These are phyloP conservation scores for Aureobasidium sp. DNA, from an alignment of 2,329 filamentous ascomycete species.

Conservation along the genomic window DNA sequence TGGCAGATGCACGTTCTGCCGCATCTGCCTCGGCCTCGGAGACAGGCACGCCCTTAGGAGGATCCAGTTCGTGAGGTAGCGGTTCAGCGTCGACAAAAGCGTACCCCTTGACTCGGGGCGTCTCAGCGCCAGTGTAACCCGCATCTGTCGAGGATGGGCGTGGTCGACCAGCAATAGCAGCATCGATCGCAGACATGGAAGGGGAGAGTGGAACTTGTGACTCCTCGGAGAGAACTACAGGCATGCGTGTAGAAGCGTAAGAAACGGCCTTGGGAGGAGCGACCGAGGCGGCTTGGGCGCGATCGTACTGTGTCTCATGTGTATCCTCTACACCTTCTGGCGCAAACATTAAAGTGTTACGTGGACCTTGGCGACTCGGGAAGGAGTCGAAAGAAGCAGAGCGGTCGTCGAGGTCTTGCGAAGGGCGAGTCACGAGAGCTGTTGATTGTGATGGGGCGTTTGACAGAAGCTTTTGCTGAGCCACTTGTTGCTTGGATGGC, in stretches of 20 bases:
- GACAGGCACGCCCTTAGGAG: slow-evolving; percentile 50
- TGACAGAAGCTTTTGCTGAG: slow-evolving; percentile 74
- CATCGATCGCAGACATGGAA: slow-evolving; percentile 84
- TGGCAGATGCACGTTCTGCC: slow-evolving; percentile 40
- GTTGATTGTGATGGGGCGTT: slow-evolving; percentile 38
- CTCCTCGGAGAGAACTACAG: slow-evolving; percentile 38
- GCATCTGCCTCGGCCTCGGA: slow-evolving; percentile 37
- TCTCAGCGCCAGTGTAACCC: slow-evolving; percentile 73
- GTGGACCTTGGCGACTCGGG: slow-evolving; percentile 64
- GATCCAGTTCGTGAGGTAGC: slow-evolving; percentile 61
- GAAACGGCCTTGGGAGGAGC: slow-evolving; percentile 81
- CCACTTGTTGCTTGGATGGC: slow-evolving; percentile 65
- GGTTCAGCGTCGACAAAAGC: slow-evolving; percentile 91
- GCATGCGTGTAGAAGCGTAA: slow-evolving; percentile 86
- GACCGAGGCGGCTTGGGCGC: slow-evolving; percentile 73
- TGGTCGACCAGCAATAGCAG: slow-evolving; percentile 81
- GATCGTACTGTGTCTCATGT: slow-evolving; percentile 68
- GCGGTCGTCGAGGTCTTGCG: slow-evolving; percentile 70
- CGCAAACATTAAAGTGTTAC: slow-evolving; percentile 90
- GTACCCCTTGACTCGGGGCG: slow-evolving; percentile 93
- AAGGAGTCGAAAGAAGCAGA: slow-evolving; percentile 83
- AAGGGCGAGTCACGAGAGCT: slow-evolving; percentile 45
- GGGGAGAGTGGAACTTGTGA: slow-evolving; percentile 72
- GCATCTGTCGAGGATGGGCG: slow-evolving; percentile 50
- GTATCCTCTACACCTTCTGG: slow-evolving; percentile 69